Conservation (phyloP, 768 basidiomycete genomes). For the Guyanaporus albipodus region DNA sequence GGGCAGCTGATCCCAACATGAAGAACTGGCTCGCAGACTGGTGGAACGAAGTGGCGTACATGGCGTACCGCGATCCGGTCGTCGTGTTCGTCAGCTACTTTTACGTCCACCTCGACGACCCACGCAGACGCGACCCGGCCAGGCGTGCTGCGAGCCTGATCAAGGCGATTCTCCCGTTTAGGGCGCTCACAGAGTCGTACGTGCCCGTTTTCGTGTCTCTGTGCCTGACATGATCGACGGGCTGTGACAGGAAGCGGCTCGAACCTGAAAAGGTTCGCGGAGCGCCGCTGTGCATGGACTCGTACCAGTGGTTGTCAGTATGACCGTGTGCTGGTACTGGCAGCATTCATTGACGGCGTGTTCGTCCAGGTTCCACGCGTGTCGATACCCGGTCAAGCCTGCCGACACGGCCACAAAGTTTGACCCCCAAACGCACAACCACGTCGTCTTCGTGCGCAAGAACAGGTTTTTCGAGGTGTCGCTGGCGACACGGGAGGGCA, state of each 20-base stretch:
- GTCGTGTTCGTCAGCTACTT: slow-evolving; percentile 94
- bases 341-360: neutral
- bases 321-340: neutral
- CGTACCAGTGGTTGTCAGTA: slow-evolving; percentile 89
- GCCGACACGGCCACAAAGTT: slow-evolving; percentile 84
- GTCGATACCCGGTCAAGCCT: slow-evolving; percentile 81
- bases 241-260: slow-evolving; percentile 52
- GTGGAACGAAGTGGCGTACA: slow-evolving; percentile 95
- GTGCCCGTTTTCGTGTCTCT: neutral
- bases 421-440: slow-evolving; percentile 68
- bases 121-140: slow-evolving; percentile 48
- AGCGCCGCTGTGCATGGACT: slow-evolving; percentile 81
- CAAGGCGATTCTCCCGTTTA: slow-evolving; percentile 82
- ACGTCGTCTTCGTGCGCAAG: slow-evolving; percentile 87
- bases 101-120: slow-evolving; percentile 81
- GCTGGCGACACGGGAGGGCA: slow-evolving; percentile 57
- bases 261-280: slow-evolving; percentile 85
- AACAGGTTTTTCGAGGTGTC: slow-evolving; percentile 88
- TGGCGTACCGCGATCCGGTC: slow-evolving; percentile 86
- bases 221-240: neutral
- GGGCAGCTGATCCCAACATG: slow-evolving; percentile 56
- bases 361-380: slow-evolving; percentile 74
- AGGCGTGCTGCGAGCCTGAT: slow-evolving; percentile 77
- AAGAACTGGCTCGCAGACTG: slow-evolving; percentile 93
- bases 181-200: slow-evolving; percentile 78